Evolutionary conservation across 805 yeast genomes (phyloP), one percentile per base, ranked within the genome.

Genomic region (Monosporozyma aerobia): DNA sequence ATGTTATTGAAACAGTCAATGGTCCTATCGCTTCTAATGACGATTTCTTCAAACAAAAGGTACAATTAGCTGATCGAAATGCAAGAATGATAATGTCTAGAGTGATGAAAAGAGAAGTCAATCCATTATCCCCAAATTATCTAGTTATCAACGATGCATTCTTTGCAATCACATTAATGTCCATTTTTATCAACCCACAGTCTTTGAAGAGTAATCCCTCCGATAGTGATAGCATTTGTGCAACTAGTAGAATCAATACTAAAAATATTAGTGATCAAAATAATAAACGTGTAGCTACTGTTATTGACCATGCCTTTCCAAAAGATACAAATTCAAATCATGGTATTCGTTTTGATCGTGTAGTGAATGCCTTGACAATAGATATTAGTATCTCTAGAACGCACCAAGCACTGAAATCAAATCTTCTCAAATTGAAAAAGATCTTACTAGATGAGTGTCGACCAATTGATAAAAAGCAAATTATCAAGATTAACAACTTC

Each of bases 71-170:
- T 48, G 55, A 57, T 37, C 46, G 51, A 5, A 58, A 58, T 39
- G 68, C 70, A 22, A 59, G 61, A 33, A 53, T 67, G 48, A 57
- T 64, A 10, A 61, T 64, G 51, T 64, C 63, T 35, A 54, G 58
- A 30, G 56, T 60, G 3, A 61, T 62, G 59, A 64, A 64, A 54
- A 56, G 64, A 33, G 69, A 67, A 47, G 63, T 66, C 1, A 64
- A 62, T 47, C 68, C 69, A 2, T 49, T 66, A 22, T 64, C 70
- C 3, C 69, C 63, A 46, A 63, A 64, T 49, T 65, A 64, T 49
- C 57, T 61, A 23, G 57, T 67, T 11, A 53, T 63, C 2, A 62
- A 62, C 32, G 70, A 67, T 55, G 58, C 55, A 22, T 65, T 64
- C 45, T 44, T 66, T 19, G 58, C 64, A 16, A 53, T 57, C 2